Conservation (phyloP, 306 rosid species). For the Carpinus fangiana region DNA sequence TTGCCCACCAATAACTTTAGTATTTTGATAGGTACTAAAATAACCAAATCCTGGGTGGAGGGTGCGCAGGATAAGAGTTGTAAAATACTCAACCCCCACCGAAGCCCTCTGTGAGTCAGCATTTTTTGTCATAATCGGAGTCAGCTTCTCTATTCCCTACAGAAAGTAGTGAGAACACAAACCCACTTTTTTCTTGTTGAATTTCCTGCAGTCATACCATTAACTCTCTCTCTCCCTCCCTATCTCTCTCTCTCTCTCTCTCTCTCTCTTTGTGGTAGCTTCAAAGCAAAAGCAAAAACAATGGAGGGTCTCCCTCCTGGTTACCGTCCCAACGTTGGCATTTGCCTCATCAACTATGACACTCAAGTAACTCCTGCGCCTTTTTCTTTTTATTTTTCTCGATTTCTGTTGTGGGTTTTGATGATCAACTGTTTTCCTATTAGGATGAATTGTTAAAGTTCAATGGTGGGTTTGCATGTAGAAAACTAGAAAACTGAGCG, state of each 20-base stretch:
- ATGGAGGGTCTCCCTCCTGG: slow-evolving; percentile 94
- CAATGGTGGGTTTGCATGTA: not conserved
- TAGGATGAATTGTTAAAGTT: not conserved
- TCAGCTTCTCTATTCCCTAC: slow-evolving; percentile 56
- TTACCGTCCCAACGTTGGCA: slow-evolving; percentile 98
- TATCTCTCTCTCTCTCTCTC: slow-evolving; percentile 3
- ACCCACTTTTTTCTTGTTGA: slow-evolving; percentile 13
- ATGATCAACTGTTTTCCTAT: not conserved
- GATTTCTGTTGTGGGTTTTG: not conserved
- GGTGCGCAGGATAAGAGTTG: slow-evolving; percentile 40
- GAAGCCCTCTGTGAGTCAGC: slow-evolving; percentile 31
- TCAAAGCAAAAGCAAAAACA: slow-evolving; percentile 27
- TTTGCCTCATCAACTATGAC: slow-evolving; percentile 84
- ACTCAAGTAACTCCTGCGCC: slow-evolving; percentile 50
- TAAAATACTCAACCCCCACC: slow-evolving; percentile 32
- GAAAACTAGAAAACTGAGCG: not conserved
- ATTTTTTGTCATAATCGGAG: slow-evolving; percentile 40
- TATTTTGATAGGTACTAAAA: not conserved
- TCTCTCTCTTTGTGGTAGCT: not conserved
- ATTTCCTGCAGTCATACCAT: slow-evolving; percentile 19
- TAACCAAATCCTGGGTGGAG: not conserved
- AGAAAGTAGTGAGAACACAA: not conserved
- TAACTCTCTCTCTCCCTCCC: slow-evolving; percentile 11
- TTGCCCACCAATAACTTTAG: not conserved
- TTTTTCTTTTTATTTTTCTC: not conserved